A percentile compares a stretch with the other conserved stretches of the same genome.
Conservation (phyloP, 2,329 filamentous ascomycete species). For the Sporothrix euskadiensis region DNA sequence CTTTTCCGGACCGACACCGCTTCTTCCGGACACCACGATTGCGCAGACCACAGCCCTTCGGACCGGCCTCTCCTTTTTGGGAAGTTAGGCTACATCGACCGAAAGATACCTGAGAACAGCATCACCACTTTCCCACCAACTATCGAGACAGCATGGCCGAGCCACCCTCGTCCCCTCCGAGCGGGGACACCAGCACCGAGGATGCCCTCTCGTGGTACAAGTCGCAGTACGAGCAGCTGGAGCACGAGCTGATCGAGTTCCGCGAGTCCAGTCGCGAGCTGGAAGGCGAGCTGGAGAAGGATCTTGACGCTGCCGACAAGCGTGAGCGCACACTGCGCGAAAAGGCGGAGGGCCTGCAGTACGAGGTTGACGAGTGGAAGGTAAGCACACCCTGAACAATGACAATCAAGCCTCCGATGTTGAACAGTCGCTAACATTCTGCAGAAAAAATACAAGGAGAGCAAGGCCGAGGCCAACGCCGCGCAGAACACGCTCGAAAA, state of each 20-base stretch:
- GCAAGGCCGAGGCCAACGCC: slow-evolving; percentile 80
- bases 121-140: slow-evolving; percentile 24
- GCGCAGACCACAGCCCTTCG: background rate
- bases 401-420: background rate
- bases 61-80: background rate
- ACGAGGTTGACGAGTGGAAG: slow-evolving; percentile 98
- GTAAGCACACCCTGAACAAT: slow-evolving; percentile 52
- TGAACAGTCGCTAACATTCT: slow-evolving; percentile 24
- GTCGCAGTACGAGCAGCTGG: slow-evolving; percentile 87
- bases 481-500: slow-evolving; percentile 89
- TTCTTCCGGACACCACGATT: slow-evolving; percentile 1
- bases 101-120: background rate
- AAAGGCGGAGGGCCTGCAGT: slow-evolving; percentile 79
- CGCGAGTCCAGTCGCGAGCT: slow-evolving; percentile 91
- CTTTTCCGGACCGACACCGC: slow-evolving; percentile 19
- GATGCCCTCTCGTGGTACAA: slow-evolving; percentile 95
- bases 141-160: slow-evolving; percentile 51
- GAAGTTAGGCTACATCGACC: background rate
- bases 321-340: slow-evolving; percentile 81
- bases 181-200: slow-evolving; percentile 57
- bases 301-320: slow-evolving; percentile 93
- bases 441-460: slow-evolving; percentile 93
- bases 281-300: slow-evolving; percentile 91
- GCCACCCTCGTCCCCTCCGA: slow-evolving; percentile 63
- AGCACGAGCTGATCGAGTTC: slow-evolving; percentile 89